These are phyloP conservation scores for Plasmodium vivax DNA, from an alignment of 169 alveolate species.

Conservation along the genomic window DNA sequence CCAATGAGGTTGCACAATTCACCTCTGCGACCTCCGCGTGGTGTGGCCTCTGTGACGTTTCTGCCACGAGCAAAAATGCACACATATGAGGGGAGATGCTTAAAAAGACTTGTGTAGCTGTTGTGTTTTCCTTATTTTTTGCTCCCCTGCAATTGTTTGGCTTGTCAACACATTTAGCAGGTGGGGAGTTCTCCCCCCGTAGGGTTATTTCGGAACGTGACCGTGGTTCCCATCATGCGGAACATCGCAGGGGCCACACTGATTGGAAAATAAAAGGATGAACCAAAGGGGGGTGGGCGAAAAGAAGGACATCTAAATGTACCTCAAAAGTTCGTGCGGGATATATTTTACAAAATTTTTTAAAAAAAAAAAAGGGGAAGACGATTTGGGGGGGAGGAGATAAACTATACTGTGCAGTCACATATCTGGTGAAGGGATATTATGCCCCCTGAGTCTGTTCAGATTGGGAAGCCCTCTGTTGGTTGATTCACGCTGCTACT, in stretches of 20 bases:
- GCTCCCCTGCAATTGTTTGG: neutral
- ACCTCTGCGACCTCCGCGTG: neutral
- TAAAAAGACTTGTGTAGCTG: neutral
- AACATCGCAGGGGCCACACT: neutral
- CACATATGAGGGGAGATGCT: neutral
- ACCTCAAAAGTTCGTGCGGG: neutral
- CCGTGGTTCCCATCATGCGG: neutral
- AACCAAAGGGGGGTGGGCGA: neutral
- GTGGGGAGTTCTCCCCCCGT: neutral
- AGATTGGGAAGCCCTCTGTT: neutral
- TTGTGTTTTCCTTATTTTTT: neutral
- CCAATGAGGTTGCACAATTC: neutral
- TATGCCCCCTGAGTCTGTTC: neutral
- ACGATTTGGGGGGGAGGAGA: neutral
- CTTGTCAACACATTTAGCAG: neutral
- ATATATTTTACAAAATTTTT: neutral
- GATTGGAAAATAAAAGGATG: neutral
- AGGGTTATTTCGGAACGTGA: neutral
- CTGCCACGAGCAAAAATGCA: neutral
- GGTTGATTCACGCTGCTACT: neutral
- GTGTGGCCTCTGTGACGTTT: neutral
- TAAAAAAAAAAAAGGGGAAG: neutral
- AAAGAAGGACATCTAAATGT: neutral
- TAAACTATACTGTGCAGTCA: neutral
- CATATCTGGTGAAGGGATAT: too few species aligned